These are phyloP conservation scores for Pyrenophora tritici-repentis DNA, from an alignment of 2,329 filamentous ascomycete genomes.

Conservation along the genomic window DNA sequence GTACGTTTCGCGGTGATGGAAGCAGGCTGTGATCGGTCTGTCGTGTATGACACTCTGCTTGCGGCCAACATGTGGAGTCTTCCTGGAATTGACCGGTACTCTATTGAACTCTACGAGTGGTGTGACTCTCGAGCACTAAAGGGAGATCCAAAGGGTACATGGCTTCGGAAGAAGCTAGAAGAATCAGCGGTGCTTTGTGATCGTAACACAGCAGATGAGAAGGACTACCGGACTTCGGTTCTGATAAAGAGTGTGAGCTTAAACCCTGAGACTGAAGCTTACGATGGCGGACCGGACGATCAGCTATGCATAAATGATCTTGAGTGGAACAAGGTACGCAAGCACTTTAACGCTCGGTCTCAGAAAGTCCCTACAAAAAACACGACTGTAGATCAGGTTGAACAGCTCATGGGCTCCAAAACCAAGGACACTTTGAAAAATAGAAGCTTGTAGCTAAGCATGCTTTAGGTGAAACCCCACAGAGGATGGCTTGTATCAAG, in stretches of 20 bases:
- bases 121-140: conserved; percentile 25
- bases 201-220: no score
- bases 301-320: conserved; percentile 21
- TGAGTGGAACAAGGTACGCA: conserved; percentile 39
- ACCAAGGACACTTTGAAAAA: no score
- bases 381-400: no score
- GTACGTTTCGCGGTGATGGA: conserved; percentile 37
- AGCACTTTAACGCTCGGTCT: neutral
- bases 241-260: conserved; percentile 8
- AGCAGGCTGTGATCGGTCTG: conserved; percentile 36
- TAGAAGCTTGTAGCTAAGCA: conserved; percentile 8
- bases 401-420: no score
- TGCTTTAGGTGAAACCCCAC: conserved; percentile 16
- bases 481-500: conserved; percentile 24
- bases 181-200: conserved; percentile 16
- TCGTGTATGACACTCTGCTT: conserved; percentile 39
- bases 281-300: conserved; percentile 26
- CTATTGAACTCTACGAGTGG: conserved; percentile 32
- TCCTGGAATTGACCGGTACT: conserved; percentile 18
- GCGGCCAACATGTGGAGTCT: conserved; percentile 23
- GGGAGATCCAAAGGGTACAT: conserved; percentile 32
- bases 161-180: conserved; percentile 34
- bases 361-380: no score
- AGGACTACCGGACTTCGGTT: neutral
- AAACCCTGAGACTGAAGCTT: conserved; percentile 19